Base-by-base conservation (phyloP, 257 asterid species). In the Capsicum rhomboideum region DNA sequence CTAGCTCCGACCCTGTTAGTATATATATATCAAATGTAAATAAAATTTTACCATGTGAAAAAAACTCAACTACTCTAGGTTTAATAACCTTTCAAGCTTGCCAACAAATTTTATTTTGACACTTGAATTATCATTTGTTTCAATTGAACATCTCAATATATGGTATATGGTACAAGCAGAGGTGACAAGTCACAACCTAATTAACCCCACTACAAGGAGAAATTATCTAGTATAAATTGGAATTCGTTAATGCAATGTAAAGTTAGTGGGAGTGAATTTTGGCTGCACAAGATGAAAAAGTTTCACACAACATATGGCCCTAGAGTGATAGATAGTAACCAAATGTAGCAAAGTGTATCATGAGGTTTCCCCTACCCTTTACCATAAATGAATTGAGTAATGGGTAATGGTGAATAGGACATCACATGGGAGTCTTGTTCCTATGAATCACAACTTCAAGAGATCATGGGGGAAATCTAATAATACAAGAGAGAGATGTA, bases 391-490 rank as follows among this genome's bases (percentile, higher is more conserved):
- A 84, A 82, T 72, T 68, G 40, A 86, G 85, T 82, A 80, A 85
- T 84, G 86, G 83, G 85, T 77, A 50, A 79, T 54, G 89, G 83
- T 80, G 69, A 82, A 83, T 79, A 59, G 86, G 85, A 84, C 83
- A 82, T 86, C 92, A 90, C 92, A 88, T 84, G 91, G 87, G 83
- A 83, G 82, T 87, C 88, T 46, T 87, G 84, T 82, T 87, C 88
- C 87, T 53, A 55, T 53, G 82, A 80, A 85, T 82, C 88, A 86
- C 81, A 74, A 63, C 79, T 82, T 59, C 63, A 58, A 78, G 20
- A 42, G 29, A 56, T 29, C 42, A 64, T 64, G 72, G 29, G 66
- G 79, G 16, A 58, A 6, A 29, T 29, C 56, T 37, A 85, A 85
- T 71, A 83, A 49, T 80, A 78, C 31, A 85, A 64, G 87, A 83